Evolutionary conservation across 176 grass and related monocot genomes (phyloP), one percentile per base, ranked within the genome.

Genomic region (Eleusine coracana): DNA sequence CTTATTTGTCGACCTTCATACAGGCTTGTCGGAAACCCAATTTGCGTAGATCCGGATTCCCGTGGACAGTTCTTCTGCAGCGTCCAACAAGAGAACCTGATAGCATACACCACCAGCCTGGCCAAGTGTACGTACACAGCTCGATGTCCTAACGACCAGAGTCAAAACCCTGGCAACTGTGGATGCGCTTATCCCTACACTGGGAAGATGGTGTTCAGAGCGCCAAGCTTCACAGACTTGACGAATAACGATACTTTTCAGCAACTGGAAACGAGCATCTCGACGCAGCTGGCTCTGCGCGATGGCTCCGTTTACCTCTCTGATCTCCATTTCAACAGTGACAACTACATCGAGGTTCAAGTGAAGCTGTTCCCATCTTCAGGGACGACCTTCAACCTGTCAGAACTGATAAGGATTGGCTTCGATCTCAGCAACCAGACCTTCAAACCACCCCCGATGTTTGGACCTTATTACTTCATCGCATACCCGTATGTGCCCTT

Each of bases 381-480:
- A 6, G 91, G 89, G 51, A 18, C 3, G 8, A 42, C 10, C 48
- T 96, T 99, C 83, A 92, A 70, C 17, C 23, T 75, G 65, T 68
- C 76, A 5, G 83, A 96, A 13, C 62, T 96, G 72, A 81, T 49
- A 82, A 66, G 52, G 42, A 49, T 99, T 9, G 91, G 91, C 3
- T 78, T 17, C 71, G 1, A 48, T 72, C 55, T 99, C 37, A 86
- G 85, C 64, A 89, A 87, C 64, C 93, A 96, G 77, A 86, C 21
- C 8, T 96, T 66, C 31, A 87, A 89, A 18, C 67, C 93, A 12
- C 91, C 93, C 3, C 0, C 1, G 1, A 21, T 39, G 2, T 99
- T 90, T 64, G 96, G 96, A 70, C 96, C 96, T 17, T 99, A 99
- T 69, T 83, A 65, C 61, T 99, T 99, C 80, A 29, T 81, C 2